Conservation (phyloP, 495 filamentous ascomycete species). For the Haplographium delicatum region DNA sequence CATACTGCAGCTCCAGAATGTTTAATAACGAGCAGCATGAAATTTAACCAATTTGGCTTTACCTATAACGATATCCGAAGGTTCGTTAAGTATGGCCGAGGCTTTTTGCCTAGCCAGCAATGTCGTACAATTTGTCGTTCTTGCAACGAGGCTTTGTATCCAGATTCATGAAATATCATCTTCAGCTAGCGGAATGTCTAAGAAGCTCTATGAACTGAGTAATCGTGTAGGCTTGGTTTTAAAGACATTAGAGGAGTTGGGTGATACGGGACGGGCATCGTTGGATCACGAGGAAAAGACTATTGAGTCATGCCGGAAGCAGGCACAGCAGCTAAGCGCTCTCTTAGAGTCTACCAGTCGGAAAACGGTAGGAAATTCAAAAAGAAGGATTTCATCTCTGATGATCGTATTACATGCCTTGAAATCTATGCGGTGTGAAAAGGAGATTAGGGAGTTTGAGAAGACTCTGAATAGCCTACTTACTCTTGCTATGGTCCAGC, state of each 20-base stretch:
- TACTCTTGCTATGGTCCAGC: too few species aligned
- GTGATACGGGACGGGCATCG: background rate
- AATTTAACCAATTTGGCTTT: too few species aligned
- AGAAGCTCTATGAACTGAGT: background rate
- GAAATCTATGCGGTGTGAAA: constrained; percentile 1
- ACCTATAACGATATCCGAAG: too few species aligned
- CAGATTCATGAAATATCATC: constrained; percentile 1
- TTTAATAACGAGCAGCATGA: too few species aligned
- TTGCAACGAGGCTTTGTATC: background rate
- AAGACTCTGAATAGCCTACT: background rate
- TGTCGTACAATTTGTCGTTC: background rate
- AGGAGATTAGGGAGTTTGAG: constrained; percentile 1
- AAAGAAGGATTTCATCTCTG: background rate
- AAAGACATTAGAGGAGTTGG: background rate
- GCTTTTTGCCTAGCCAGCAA: constrained; percentile 4
- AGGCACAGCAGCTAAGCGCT: constrained; percentile 2
- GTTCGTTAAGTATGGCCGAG: too few species aligned
- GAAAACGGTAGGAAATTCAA: background rate
- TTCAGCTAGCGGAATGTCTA: background rate
- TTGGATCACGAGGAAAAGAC: background rate
- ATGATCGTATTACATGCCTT: constrained; percentile 4
- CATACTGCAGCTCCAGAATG: too few species aligned
- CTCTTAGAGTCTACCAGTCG: background rate
- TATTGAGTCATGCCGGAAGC: background rate
- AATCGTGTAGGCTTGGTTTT: background rate